phyloP scores from a whole-genome alignment of 75 land plant species.

The Cryptomeria japonica region DNA sequence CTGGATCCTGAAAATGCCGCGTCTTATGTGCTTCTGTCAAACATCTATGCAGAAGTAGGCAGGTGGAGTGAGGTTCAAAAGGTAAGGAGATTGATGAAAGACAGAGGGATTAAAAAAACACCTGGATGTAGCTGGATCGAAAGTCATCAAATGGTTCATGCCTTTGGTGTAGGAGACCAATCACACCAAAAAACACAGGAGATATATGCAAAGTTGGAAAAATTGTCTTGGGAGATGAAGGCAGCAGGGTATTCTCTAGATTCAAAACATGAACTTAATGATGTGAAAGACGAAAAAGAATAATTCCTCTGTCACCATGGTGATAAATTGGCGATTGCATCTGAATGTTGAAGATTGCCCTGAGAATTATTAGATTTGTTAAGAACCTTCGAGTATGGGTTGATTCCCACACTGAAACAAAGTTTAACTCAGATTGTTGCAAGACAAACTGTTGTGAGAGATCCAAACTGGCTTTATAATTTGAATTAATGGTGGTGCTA shows the following conservation, averaged over 20 bases:
- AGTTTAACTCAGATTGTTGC: constrained; percentile 11
- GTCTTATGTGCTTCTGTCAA: not conserved
- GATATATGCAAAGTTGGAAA: not conserved
- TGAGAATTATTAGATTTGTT: not conserved
- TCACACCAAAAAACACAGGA: not conserved
- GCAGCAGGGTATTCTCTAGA: not conserved
- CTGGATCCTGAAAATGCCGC: not conserved
- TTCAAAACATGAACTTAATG: not conserved
- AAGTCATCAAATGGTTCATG: not conserved
- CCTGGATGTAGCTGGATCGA: constrained; percentile 3
- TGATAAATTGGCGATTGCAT: not conserved
- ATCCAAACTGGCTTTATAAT: constrained; percentile 7
- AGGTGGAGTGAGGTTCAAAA: not conserved
- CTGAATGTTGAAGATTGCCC: not conserved
- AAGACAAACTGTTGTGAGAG: constrained; percentile 11
- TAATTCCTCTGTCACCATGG: not conserved
- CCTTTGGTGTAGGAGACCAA: not conserved
- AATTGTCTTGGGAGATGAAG: not conserved
- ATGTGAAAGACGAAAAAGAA: not conserved
- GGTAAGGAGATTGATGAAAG: not conserved
- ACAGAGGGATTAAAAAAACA: not conserved
- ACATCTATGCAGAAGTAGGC: not conserved
- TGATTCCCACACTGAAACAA: constrained; percentile 10
- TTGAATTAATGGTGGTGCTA: constrained; percentile 13
- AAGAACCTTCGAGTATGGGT: constrained; percentile 8